Evolutionary conservation across 2,329 filamentous ascomycete species (phyloP), one percentile per base, ranked within the genome.

Genomic region (Paraphoma chrysanthemicola): DNA sequence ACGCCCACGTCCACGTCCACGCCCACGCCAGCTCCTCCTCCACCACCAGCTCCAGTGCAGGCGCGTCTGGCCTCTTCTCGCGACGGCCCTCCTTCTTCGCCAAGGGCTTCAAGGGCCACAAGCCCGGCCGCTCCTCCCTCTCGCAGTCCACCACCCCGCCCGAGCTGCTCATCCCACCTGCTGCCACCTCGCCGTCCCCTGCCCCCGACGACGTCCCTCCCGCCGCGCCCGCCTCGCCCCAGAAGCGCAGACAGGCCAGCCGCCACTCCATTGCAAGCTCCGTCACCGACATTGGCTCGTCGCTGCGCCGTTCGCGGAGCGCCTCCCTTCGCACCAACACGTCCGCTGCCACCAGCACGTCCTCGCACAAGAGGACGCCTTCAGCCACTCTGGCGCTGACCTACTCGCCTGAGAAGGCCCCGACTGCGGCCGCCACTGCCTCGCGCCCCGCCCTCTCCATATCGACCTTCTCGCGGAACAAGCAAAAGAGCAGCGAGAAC

Each of bases 241-340:
- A 64, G 17, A 63, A 62, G 53, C 70, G 63, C 62, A 69, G 56
- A 16, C 66, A 68, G 53, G 44, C 60, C 33, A 68, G 68, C 55
- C 65, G 72, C 29, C 73, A 75, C 59, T 72, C 67, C 67, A 69
- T 76, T 56, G 72, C 73, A 23, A 65, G 62, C 28, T 73, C 70
- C 16, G 71, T 78, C 39, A 70, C 72, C 17, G 78, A 79, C 57
- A 59, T 78, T 59, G 71, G 76, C 60, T 66, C 75, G 53, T 72
- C 69, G 57, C 62, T 80, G 59, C 74, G 77, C 30, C 66, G 78
- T 33, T 71, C 73, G 41, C 70, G 79, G 54, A 69, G 72, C 50
- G 74, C 76, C 54, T 80, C 77, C n/a, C 69, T 80, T 29, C 76
- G 78, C 56, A 77, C 77, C 48, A 77, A 69, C 60, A 70, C 67